Percentiles rank a stretch among this genome's conserved stretches.
phyloP scores from a whole-genome alignment of 2,329 filamentous ascomycete species.

The Clonostachys chloroleuca region DNA sequence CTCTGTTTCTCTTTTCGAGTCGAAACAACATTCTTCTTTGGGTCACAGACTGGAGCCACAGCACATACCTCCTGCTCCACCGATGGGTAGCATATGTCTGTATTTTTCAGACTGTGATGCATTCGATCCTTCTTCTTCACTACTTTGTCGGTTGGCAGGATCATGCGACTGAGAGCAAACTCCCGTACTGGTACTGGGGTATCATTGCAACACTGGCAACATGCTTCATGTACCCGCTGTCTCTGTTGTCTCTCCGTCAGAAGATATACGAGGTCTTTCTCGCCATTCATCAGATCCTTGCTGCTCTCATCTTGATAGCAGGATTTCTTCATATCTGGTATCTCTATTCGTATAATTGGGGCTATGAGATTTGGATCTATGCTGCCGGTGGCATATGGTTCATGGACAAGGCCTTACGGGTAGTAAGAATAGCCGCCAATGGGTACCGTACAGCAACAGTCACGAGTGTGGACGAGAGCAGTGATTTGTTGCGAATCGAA shows the following conservation, averaged over 20 bases:
- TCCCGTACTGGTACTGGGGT: conserved; percentile 26
- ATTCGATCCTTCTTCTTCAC: conserved; percentile 21
- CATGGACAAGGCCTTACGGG: conserved; percentile 17
- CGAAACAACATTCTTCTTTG: conserved; percentile 27
- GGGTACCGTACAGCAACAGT: conserved; percentile 14
- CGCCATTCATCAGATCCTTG: conserved; percentile 20
- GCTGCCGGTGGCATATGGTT: conserved; percentile 23
- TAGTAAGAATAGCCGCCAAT: conserved; percentile 13
- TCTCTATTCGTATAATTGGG: conserved; percentile 24
- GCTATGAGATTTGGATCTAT: conserved; percentile 29
- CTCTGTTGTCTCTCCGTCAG: conserved; percentile 17
- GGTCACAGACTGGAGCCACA: conserved; percentile 27
- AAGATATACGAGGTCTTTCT: conserved; percentile 26
- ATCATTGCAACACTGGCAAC: conserved; percentile 20
- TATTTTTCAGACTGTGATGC: conserved; percentile 71
- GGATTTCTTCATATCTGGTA: conserved; percentile 30
- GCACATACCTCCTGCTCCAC: conserved; percentile 27
- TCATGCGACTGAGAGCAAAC: conserved; percentile 14
- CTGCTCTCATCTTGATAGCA: conserved; percentile 21
- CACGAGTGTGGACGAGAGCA: conserved; percentile 9
- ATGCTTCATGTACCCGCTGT: conserved; percentile 14
- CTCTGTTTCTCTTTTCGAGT: conserved; percentile 23
- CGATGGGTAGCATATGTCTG: conserved; percentile 55
- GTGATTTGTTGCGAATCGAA: conserved; percentile 23
- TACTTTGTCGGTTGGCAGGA: conserved; percentile 15